Base-by-base conservation (phyloP, 345 rosid genomes). In the Reutealis trisperma region DNA sequence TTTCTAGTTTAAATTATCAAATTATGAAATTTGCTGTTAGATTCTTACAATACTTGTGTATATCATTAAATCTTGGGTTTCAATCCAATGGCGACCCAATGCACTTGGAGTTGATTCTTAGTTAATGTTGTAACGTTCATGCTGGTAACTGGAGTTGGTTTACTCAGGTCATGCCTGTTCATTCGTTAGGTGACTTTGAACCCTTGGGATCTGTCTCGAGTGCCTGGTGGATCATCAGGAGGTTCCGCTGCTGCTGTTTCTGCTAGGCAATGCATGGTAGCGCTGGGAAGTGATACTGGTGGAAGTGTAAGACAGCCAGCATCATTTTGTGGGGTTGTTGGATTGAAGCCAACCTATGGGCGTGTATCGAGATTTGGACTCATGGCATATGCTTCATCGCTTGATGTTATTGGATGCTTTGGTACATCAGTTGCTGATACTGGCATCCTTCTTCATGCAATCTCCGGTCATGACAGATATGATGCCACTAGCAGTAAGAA, bases 281-380 rank as follows among this genome's bases (percentile, higher is more conserved):
- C 98, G 6, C 91, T 94, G 73, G 97, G 97, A 49, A 94, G 98
- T 86, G 98, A 94, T 87, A 93, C 98, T n/a, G 98, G 98, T 73
- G 98, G 98, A 73, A 94, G 98, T 80, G 98, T 94, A 70, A 89
- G 98, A 70, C 98, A 94, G 85, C 98, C 98, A 16, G 97, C 98
- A 49, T 94, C 98, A 0, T 91, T 95, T 58, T 93, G 98, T 76
- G 99, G 98, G 49, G 97, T 95, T 76, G 99, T 93, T 75, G 99
- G 99, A 25, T 69, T 95, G 76, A 93, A 95, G 84, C 99, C 98
- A 8, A 93, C 94, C 11, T 95, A 95, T 77, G 99, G 99, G 6
- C 97, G 99, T 70, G 97, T 95, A 57, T 95, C 98, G 18, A 88
- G 97, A 86, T 94, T 84, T 77, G 98, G 97, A 32, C 98, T 94